phyloP scores from a whole-genome alignment of 495 filamentous ascomycete genomes.

The Hypoxylon perforatum region DNA sequence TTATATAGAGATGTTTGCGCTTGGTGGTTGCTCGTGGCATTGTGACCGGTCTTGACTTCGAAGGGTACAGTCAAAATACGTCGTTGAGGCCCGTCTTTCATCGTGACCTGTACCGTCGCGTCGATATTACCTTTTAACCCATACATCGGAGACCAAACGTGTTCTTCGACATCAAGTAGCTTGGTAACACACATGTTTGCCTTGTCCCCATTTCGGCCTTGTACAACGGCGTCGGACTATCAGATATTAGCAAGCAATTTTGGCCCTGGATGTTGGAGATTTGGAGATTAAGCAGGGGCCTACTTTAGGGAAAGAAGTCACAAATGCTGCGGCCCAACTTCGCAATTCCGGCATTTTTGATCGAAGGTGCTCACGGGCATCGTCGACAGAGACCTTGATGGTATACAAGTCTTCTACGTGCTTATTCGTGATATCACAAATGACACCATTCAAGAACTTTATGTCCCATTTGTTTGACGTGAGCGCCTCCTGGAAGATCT shows the following conservation, averaged over 20 bases:
- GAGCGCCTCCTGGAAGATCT: slow-evolving; percentile 91
- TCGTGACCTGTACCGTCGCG: slow-evolving; percentile 92
- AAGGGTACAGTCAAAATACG: slow-evolving; percentile 87
- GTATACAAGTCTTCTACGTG: slow-evolving; percentile 88
- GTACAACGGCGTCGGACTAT: slow-evolving; percentile 76
- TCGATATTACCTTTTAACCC: slow-evolving; percentile 98
- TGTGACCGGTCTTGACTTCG: slow-evolving; percentile 93
- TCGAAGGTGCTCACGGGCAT: slow-evolving; percentile 79
- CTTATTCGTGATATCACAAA: slow-evolving; percentile 71
- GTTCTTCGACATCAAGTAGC: slow-evolving; percentile 94
- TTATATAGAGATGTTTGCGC: slow-evolving; percentile 97
- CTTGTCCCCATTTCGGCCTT: slow-evolving; percentile 77
- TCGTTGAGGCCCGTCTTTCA: slow-evolving; percentile 69
- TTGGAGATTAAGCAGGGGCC: slow-evolving; percentile 28
- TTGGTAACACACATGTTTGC: slow-evolving; percentile 89
- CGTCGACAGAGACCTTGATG: slow-evolving; percentile 76
- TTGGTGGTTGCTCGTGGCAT: slow-evolving; percentile 79
- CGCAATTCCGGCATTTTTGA: slow-evolving; percentile 82
- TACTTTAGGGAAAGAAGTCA: slow-evolving; percentile 77
- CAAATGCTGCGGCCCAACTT: slow-evolving; percentile 84
- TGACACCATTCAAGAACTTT: slow-evolving; percentile 69
- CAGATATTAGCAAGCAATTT: slow-evolving; percentile 31
- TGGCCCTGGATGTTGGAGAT: slow-evolving; percentile 5
- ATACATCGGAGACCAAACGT: slow-evolving; percentile 97
- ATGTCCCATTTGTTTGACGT: slow-evolving; percentile 84